phyloP scores from a whole-genome alignment of 2,329 filamentous ascomycete genomes.

The Ophiostoma montium region DNA sequence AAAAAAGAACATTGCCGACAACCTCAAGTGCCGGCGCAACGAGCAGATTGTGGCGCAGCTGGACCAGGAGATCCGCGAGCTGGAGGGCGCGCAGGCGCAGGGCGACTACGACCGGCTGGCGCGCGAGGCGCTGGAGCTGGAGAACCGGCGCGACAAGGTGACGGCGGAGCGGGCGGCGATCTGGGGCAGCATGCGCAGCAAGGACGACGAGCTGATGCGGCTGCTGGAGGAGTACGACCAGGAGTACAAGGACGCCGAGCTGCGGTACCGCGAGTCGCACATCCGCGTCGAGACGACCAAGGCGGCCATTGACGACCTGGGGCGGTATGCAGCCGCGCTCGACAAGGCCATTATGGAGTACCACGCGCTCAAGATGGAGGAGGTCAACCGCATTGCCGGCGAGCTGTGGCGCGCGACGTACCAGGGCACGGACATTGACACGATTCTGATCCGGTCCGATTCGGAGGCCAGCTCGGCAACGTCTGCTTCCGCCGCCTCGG shows the following conservation, averaged over 20 bases:
- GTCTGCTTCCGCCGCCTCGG: too few relatives aligned
- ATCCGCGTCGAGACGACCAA: conserved; percentile 86
- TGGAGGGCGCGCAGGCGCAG: conserved; percentile 67
- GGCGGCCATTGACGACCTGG: conserved; percentile 81
- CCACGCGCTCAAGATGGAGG: conserved; percentile 92
- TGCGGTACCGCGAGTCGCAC: conserved; percentile 72
- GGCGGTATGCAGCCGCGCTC: conserved; percentile 66
- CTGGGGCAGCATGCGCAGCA: conserved; percentile 66
- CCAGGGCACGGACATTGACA: conserved; percentile 93
- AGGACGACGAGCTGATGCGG: conserved; percentile 64
- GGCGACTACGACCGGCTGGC: conserved; percentile 67
- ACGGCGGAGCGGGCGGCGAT: conserved; percentile 60
- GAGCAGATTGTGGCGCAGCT: conserved; percentile 54
- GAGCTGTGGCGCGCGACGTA: conserved; percentile 98
- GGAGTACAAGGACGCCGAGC: conserved; percentile 71
- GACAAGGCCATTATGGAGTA: conserved; percentile 98
- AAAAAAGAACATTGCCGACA: conserved; percentile 78
- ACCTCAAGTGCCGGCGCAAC: conserved; percentile 71
- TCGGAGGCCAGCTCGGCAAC: conserved; percentile 64
- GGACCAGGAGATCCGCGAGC: conserved; percentile 52
- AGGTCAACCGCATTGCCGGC: conserved; percentile 87
- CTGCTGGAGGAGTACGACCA: conserved; percentile 69
- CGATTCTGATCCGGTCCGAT: conserved; percentile 87
- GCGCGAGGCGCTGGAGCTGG: conserved; percentile 51
- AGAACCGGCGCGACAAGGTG: conserved; percentile 53